Evolutionary conservation across 2,329 filamentous ascomycete genomes (phyloP), one percentile per base, ranked within the genome.

Genomic region (Sporothrix brunneoviolacea): DNA sequence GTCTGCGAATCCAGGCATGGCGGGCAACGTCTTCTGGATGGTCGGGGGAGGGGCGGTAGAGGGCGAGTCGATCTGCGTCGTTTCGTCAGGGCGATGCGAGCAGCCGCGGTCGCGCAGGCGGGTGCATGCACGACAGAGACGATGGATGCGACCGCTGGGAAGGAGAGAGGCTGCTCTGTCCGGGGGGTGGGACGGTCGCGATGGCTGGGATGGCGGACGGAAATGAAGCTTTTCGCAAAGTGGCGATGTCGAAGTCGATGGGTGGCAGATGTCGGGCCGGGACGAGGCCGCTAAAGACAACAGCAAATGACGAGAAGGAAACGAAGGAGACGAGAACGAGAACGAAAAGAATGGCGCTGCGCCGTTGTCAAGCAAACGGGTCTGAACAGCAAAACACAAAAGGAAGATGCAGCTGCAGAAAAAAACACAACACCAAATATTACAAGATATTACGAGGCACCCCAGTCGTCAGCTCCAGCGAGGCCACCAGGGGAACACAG

Each of bases 1-100:
- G 72, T 91, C 89, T 60, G 90, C 84, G 71, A 98, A 97, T 62
- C 88, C 82, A 60, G 87, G 86, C 87, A 91, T 91, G 66, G 69
- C 82, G 63, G 39, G 59, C 50, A 40, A 58, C 32, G 47, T 18
- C 15, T 27, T 38, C n/a, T 33, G 8, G 38, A 21, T n/a, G 39
- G 18, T 9, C 16, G 9, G 30, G 38, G 22, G 22, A 21, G 21
- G 30, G 28, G 16, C 16, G 24, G 13, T 6, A 13, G 27, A 8
- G 32, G 27, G 24, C 7, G 28, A 9, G 33, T 46, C 16, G n/a
- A 37, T 18, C 43, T 30, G 22, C 43, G 37, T 32, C 35, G 44
- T 40, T 16, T 48, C 37, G 45, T 33, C 35, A 39, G 16, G 44
- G 8, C 28, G 37, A 48, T 33, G 45, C 13, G 24, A 18, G 36